These are phyloP conservation scores for Panicum virgatum DNA, from an alignment of 202 grass and related monocot species.

Conservation along the genomic window DNA sequence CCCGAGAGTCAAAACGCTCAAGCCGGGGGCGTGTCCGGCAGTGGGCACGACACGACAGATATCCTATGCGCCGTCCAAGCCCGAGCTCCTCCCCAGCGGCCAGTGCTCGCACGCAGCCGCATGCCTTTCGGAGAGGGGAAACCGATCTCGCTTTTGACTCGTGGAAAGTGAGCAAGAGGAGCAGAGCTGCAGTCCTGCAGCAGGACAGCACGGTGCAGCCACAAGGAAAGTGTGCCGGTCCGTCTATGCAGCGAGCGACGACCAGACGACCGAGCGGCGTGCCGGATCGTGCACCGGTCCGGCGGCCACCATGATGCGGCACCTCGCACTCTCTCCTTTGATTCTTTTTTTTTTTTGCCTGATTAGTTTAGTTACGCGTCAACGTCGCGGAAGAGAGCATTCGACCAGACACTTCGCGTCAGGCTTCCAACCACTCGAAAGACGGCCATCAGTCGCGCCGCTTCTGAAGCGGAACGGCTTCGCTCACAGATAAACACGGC, in stretches of 20 bases:
- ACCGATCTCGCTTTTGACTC: constrained; percentile 18
- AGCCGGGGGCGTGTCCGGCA: neutral
- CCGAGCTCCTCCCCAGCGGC: neutral
- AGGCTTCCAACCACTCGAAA: neutral
- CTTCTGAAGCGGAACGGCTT: neutral
- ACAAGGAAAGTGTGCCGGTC: constrained; percentile 30
- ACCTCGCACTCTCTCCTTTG: neutral
- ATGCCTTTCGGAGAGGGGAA: neutral
- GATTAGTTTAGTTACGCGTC: constrained; percentile 30
- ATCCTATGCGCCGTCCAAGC: neutral
- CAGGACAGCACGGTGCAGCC: neutral
- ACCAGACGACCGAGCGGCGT: constrained; percentile 11
- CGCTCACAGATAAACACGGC: too few relatives aligned
- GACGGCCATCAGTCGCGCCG: neutral
- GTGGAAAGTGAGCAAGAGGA: neutral
- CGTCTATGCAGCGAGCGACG: neutral
- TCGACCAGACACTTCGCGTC: neutral
- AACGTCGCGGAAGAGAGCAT: neutral
- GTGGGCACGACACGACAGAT: neutral
- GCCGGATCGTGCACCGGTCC: constrained; percentile 24
- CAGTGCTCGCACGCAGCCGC: too few relatives aligned
- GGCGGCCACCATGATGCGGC: neutral
- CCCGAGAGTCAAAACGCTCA: neutral
- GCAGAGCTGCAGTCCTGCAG: too few relatives aligned
- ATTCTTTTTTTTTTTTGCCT: too few relatives aligned